Evolutionary conservation across 2,329 filamentous ascomycete genomes (phyloP), one percentile per base, ranked within the genome.

Genomic region (Botryotinia globosa): DNA sequence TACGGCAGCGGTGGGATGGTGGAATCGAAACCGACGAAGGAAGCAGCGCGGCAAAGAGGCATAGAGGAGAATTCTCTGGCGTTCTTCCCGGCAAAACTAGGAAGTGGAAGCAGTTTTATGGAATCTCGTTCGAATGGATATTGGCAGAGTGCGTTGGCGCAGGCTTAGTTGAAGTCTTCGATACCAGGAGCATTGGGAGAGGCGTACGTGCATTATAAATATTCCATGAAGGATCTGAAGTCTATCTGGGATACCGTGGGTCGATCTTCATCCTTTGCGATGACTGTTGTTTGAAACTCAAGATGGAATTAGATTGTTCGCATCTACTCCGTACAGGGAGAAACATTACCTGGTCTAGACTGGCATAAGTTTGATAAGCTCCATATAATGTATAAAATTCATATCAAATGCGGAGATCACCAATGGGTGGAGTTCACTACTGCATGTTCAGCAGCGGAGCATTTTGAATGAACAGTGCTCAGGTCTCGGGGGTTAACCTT

Each of bases 1-100:
- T 94, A 56, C 84, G 85, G 56, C 91, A 94, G 80, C 86, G 89
- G 68, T 94, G 92, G 88, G 89, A 94, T 75, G 91, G 91, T 20
- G 90, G 90, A 6, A 82, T 88, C n/a, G 82, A 83, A 3, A 81
- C 79, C 20, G 83, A 85, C 32, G 85, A 86, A 75, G 79, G 80
- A 29, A 80, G 83, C 32, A 83, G 83, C 44, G 80, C 82, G 73
- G 84, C 84, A 29, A 89, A 87, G 81, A 84, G 83, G 73, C 82
- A 83, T 29, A 82, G 89, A 71, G 86, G 88, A 1, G 87, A 89
- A 77, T 88, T 86, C 77, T 81, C 80, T 9, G 89, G 88, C 10
- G 83, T 90, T 3, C 77, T 89, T 58, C 87, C 88, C 0, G 89
- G 89, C 0, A 83, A 87, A 77, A 91, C 90, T 25, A 87, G 85